Evolutionary conservation across 2,329 filamentous ascomycete genomes (phyloP).

Genomic region (Colletotrichum plurivorum): DNA sequence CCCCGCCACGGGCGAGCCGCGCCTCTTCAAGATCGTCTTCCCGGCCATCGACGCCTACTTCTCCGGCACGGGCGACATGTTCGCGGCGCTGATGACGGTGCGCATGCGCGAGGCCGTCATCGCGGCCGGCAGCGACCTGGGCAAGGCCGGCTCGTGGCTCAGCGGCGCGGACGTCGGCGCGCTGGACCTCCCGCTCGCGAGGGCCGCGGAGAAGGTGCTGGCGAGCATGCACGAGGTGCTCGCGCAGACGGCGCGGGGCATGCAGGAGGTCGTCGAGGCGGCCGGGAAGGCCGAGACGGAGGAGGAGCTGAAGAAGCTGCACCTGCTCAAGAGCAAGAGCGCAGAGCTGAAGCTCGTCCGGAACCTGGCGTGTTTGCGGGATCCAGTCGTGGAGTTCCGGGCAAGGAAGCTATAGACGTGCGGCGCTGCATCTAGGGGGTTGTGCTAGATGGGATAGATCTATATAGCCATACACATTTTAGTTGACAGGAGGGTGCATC

Average conservation of each 20-base stretch:
- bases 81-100: slow-evolving; percentile 90
- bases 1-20: slow-evolving; percentile 67
- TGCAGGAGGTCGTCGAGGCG: slow-evolving; percentile 65
- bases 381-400: slow-evolving; percentile 75
- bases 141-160: slow-evolving; percentile 76
- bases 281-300: slow-evolving; percentile 59
- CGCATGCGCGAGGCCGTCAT: slow-evolving; percentile 87
- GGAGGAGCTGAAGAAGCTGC: slow-evolving; percentile 69
- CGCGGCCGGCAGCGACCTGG: slow-evolving; percentile 57
- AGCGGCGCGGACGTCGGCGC: slow-evolving; percentile 79
- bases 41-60: slow-evolving; percentile 94
- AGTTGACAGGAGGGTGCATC: neutral
- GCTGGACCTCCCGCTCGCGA: slow-evolving; percentile 83
- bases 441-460: neutral
- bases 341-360: slow-evolving; percentile 88
- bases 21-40: slow-evolving; percentile 91
- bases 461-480: neutral
- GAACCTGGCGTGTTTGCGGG: slow-evolving; percentile 77
- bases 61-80: slow-evolving; percentile 98
- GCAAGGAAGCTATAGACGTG: slow-evolving; percentile 63
- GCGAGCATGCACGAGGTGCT: slow-evolving; percentile 94
- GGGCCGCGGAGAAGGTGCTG: slow-evolving; percentile 87
- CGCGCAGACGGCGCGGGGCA: slow-evolving; percentile 74
- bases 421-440: neutral
- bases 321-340: slow-evolving; percentile 83